Evolutionary conservation across 495 filamentous ascomycete genomes (phyloP).

Genomic region (Pyrenopolyporus hunteri): DNA sequence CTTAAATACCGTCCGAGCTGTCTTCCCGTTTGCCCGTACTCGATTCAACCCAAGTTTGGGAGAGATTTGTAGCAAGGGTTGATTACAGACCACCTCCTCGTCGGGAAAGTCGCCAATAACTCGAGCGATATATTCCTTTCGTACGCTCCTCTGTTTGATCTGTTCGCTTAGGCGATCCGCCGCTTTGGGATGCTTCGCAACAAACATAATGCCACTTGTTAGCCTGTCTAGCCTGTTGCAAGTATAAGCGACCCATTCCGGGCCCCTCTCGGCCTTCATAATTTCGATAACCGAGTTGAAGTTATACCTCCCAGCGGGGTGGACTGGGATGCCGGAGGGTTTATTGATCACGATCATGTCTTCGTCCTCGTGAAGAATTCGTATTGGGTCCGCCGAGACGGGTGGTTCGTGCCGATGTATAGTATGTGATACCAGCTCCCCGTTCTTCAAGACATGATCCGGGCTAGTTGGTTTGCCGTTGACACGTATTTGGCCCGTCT

Average conservation of each 20-base stretch:
- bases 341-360: slow-evolving; percentile 96
- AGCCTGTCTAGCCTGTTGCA: slow-evolving; percentile 94
- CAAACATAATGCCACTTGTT: slow-evolving; percentile 97
- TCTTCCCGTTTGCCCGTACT: slow-evolving; percentile 89
- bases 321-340: slow-evolving; percentile 91
- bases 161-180: slow-evolving; percentile 76
- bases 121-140: slow-evolving; percentile 92
- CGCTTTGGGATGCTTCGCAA: slow-evolving; percentile 80
- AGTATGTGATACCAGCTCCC: slow-evolving; percentile 88
- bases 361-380: slow-evolving; percentile 86
- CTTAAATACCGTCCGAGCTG: slow-evolving; percentile 87
- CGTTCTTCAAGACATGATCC: slow-evolving; percentile 51
- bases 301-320: slow-evolving; percentile 92
- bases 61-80: slow-evolving; percentile 91
- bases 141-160: slow-evolving; percentile 75
- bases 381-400: slow-evolving; percentile 77
- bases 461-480: slow-evolving; percentile 69
- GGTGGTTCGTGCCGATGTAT: slow-evolving; percentile 96
- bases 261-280: slow-evolving; percentile 76
- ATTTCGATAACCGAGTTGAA: slow-evolving; percentile 95
- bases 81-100: slow-evolving; percentile 81
- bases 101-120: slow-evolving; percentile 91
- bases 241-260: slow-evolving; percentile 74
- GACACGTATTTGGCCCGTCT: slow-evolving; percentile 72
- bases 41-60: slow-evolving; percentile 94